A percentile compares a stretch with the other conserved stretches of the same genome.
Evolutionary conservation across 768 basidiomycete genomes (phyloP).

Genomic region (Tulasnella sp.): DNA sequence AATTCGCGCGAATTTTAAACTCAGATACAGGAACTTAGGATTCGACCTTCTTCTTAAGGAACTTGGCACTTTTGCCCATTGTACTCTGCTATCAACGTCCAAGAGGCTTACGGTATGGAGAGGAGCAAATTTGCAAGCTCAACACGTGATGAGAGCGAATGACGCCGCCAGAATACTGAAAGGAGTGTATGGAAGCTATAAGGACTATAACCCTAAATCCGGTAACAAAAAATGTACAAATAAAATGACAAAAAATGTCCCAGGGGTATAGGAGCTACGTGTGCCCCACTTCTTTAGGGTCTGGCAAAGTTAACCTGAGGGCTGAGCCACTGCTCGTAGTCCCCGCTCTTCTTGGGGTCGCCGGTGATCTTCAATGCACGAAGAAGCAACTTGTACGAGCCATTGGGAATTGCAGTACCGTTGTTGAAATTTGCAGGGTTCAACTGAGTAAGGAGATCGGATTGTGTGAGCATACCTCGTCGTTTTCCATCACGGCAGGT

Average conservation of each 20-base stretch:
- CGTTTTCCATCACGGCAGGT: neutral
- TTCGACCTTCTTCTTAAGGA: constrained; percentile 20
- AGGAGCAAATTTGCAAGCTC: neutral
- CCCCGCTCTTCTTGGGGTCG: constrained; percentile 46
- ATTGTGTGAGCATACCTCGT: neutral
- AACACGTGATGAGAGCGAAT: constrained; percentile 6
- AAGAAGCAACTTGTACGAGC: constrained; percentile 30
- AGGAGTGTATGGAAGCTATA: neutral
- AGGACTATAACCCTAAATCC: no score
- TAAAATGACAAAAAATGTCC: neutral
- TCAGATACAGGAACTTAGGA: neutral
- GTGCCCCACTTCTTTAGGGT: neutral
- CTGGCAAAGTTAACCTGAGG: constrained; percentile 42
- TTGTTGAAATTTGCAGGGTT: neutral
- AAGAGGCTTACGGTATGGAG: no score
- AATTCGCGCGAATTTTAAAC: neutral
- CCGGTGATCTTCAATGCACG: constrained; percentile 51
- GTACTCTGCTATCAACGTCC: neutral
- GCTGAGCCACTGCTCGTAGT: constrained; percentile 52
- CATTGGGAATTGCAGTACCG: constrained; percentile 24
- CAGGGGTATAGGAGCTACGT: neutral
- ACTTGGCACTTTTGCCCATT: constrained; percentile 17
- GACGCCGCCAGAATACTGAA: neutral
- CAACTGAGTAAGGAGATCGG: neutral
- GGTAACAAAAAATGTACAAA: neutral